Percentiles rank a stretch among this genome's conserved stretches.
Evolutionary conservation across 805 yeast species (phyloP).

Genomic region (Kodamaea sagamina): DNA sequence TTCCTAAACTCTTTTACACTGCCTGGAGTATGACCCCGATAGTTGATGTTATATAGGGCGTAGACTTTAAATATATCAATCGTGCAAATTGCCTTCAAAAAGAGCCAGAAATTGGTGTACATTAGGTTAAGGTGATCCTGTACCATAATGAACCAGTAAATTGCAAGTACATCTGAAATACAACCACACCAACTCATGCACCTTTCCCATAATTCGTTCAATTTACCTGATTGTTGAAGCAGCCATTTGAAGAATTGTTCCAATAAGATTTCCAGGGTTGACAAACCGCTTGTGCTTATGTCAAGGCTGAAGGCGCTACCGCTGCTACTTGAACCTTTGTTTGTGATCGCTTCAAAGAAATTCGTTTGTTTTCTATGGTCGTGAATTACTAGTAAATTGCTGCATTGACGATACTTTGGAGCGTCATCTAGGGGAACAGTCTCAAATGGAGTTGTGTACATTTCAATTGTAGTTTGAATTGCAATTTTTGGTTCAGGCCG

Average conservation of each 20-base stretch:
- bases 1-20: constrained; percentile 1
- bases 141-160: background rate
- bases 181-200: background rate
- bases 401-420: too few relatives aligned
- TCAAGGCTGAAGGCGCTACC: background rate
- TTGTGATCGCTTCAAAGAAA: background rate
- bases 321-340: background rate
- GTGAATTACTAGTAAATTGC: too few relatives aligned
- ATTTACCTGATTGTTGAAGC: background rate
- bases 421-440: too few relatives aligned
- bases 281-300: background rate
- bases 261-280: background rate
- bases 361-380: background rate
- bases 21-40: background rate
- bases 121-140: background rate
- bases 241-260: background rate
- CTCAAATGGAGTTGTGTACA: too few relatives aligned
- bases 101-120: background rate
- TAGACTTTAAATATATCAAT: background rate
- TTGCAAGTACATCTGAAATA: background rate
- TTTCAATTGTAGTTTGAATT: too few relatives aligned
- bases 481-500: too few relatives aligned
- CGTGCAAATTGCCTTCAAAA: background rate
- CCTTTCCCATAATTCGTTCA: background rate
- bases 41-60: background rate